Percentiles rank a stretch among this genome's conserved stretches.
phyloP scores from a whole-genome alignment of 2,329 filamentous ascomycete species.

The Mycosphaerella arachidis region DNA sequence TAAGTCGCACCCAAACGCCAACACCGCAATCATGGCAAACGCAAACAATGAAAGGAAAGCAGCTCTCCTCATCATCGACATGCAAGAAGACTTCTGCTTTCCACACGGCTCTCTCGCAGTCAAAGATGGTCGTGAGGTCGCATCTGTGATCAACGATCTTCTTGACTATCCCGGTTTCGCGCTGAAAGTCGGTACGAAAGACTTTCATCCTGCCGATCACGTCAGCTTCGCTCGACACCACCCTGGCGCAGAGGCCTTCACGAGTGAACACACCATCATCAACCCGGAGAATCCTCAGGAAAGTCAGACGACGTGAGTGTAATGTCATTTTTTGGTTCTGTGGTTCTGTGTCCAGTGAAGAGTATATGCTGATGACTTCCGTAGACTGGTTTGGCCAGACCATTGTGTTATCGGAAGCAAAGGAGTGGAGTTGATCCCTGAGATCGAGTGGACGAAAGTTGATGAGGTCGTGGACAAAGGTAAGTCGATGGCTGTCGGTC shows the following conservation, averaged over 20 bases:
- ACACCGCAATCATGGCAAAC: not conserved
- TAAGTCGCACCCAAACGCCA: not conserved
- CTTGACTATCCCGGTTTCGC: conserved; percentile 63
- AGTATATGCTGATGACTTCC: conserved; percentile 37
- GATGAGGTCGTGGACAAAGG: conserved; percentile 75
- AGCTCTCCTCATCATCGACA: conserved; percentile 39
- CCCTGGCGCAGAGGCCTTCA: conserved; percentile 61
- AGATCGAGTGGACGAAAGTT: conserved; percentile 59
- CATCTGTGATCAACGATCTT: conserved; percentile 68
- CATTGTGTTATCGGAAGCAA: conserved; percentile 76
- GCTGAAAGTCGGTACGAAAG: conserved; percentile 78
- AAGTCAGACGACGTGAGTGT: conserved; percentile 51
- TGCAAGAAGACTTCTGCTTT: conserved; percentile 89
- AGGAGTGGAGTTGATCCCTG: conserved; percentile 69
- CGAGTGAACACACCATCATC: conserved; percentile 57
- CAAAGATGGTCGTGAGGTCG: conserved; percentile 64
- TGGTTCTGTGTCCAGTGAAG: not conserved
- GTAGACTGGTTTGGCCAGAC: conserved; percentile 75
- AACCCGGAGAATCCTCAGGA: conserved; percentile 65
- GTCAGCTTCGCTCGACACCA: conserved; percentile 88
- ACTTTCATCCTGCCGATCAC: conserved; percentile 81
- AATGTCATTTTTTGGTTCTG: conserved; percentile 24
- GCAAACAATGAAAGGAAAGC: conserved; percentile 2
- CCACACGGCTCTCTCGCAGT: conserved; percentile 83
- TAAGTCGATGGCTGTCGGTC: conserved; percentile 29